Conservation (phyloP, 2,329 filamentous ascomycete genomes). For the Botrytis byssoidea region DNA sequence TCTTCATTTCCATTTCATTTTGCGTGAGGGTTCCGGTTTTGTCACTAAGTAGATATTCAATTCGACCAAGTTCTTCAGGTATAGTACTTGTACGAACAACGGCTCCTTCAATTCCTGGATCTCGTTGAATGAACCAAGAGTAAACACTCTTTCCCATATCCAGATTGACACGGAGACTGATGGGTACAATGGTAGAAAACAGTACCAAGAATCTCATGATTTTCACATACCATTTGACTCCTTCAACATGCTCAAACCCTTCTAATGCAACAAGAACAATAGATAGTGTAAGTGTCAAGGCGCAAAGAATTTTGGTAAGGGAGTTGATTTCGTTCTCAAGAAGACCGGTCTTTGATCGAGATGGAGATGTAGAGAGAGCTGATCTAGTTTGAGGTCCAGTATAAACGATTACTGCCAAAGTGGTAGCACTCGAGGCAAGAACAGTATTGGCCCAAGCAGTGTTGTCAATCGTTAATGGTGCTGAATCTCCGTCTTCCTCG, state of each 20-base stretch:
- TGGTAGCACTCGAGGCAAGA: slow-evolving; percentile 86
- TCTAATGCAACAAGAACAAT: slow-evolving; percentile 85
- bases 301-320: slow-evolving; percentile 91
- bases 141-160: slow-evolving; percentile 98
- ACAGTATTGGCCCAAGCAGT: slow-evolving; percentile 99
- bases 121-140: slow-evolving; percentile 90
- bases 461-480: slow-evolving; percentile 87
- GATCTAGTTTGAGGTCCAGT: slow-evolving; percentile 93
- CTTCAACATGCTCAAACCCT: slow-evolving; percentile 68
- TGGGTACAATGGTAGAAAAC: slow-evolving; percentile 98
- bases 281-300: slow-evolving; percentile 81
- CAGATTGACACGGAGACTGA: slow-evolving; percentile 92
- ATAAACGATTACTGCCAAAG: slow-evolving; percentile 87
- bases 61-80: slow-evolving; percentile 89
- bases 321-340: slow-evolving; percentile 97
- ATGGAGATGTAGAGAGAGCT: slow-evolving; percentile 86
- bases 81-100: slow-evolving; percentile 97
- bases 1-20: slow-evolving; percentile 98
- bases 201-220: slow-evolving; percentile 98
- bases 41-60: slow-evolving; percentile 94
- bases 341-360: slow-evolving; percentile 89
- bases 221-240: slow-evolving; percentile 84
- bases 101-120: slow-evolving; percentile 84
- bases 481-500: slow-evolving; percentile 51
- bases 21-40: slow-evolving; percentile 98